A percentile compares a stretch with the other conserved stretches of the same genome.
These are phyloP conservation scores for Musa troglodytarum DNA, from an alignment of 176 grass and related monocot genomes.

Conservation along the genomic window DNA sequence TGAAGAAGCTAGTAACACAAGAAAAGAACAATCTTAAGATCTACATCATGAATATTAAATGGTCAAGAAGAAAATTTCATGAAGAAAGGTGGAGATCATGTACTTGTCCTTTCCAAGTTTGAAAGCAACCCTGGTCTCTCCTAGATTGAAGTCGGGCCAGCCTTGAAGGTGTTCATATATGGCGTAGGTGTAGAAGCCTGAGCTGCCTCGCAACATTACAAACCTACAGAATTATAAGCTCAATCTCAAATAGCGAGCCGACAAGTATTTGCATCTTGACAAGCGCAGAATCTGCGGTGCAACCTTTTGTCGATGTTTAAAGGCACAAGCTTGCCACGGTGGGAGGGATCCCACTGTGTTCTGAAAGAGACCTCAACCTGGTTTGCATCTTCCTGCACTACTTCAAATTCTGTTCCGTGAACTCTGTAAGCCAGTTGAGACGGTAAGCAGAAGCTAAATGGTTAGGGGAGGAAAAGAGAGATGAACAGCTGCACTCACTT, in stretches of 20 bases:
- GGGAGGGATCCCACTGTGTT: constrained; percentile 41
- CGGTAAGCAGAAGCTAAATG: neutral
- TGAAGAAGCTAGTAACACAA: no score
- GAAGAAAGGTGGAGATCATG: no score
- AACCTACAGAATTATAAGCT: constrained; percentile 24
- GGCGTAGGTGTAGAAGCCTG: constrained; percentile 65
- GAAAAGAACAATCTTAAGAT: no score
- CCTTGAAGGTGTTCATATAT: constrained; percentile 43
- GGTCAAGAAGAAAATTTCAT: no score
- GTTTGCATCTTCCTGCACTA: constrained; percentile 27
- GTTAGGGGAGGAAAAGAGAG: neutral
- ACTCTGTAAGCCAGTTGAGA: constrained; percentile 33
- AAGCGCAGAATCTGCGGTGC: neutral
- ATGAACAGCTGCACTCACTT: constrained; percentile 26
- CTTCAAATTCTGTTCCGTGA: constrained; percentile 33
- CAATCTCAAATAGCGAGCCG: neutral
- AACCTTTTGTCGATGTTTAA: constrained; percentile 63
- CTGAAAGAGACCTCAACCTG: constrained; percentile 71
- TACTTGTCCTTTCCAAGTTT: constrained; percentile 22
- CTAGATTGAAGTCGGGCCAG: constrained; percentile 39
- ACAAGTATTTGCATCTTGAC: neutral
- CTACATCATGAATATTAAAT: no score
- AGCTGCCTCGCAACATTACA: constrained; percentile 47
- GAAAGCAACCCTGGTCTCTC: constrained; percentile 37
- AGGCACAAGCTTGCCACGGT: neutral